Conservation (phyloP, 768 basidiomycete species). For the Boletus fagicola region DNA sequence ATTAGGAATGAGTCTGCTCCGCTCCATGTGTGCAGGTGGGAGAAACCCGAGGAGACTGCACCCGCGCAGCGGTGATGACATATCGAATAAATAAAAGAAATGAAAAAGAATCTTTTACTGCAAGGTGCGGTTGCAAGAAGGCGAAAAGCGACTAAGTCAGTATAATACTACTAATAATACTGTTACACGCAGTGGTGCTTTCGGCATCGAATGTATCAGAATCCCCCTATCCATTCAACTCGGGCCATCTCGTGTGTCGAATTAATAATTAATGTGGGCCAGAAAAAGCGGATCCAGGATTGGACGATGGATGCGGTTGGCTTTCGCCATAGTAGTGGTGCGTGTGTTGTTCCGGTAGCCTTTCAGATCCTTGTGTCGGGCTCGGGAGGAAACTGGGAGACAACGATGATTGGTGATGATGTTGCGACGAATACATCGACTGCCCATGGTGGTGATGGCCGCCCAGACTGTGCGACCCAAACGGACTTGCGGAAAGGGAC, state of each 20-base stretch:
- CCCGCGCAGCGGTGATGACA: slow-evolving; percentile 22
- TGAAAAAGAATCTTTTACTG: slow-evolving; percentile 22
- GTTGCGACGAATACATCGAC: slow-evolving; percentile 33
- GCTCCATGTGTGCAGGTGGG: slow-evolving; percentile 17
- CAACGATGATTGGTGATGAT: slow-evolving; percentile 29
- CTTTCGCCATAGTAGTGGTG: slow-evolving; percentile 33
- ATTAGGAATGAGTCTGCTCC: slow-evolving; percentile 26
- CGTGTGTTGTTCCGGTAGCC: slow-evolving; percentile 29
- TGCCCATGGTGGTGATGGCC: slow-evolving; percentile 29
- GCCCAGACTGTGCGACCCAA: slow-evolving; percentile 27
- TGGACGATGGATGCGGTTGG: slow-evolving; percentile 28
- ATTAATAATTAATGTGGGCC: slow-evolving; percentile 33
- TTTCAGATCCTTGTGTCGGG: slow-evolving; percentile 31
- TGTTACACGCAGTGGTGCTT: slow-evolving; percentile 31
- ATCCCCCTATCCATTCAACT: slow-evolving; percentile 19
- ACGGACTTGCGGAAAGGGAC: slow-evolving; percentile 43
- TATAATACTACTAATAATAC: slow-evolving; percentile 36
- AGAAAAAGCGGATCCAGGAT: slow-evolving; percentile 28
- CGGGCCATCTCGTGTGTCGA: slow-evolving; percentile 3
- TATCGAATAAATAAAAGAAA: slow-evolving; percentile 20
- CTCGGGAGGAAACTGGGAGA: slow-evolving; percentile 32
- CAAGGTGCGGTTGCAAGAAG: slow-evolving; percentile 31
- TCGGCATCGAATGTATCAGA: slow-evolving; percentile 20
- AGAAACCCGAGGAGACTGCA: slow-evolving; percentile 24
- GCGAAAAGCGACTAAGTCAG: slow-evolving; percentile 30